phyloP scores from a whole-genome alignment of 768 basidiomycete genomes.

The Russula brevipes region DNA sequence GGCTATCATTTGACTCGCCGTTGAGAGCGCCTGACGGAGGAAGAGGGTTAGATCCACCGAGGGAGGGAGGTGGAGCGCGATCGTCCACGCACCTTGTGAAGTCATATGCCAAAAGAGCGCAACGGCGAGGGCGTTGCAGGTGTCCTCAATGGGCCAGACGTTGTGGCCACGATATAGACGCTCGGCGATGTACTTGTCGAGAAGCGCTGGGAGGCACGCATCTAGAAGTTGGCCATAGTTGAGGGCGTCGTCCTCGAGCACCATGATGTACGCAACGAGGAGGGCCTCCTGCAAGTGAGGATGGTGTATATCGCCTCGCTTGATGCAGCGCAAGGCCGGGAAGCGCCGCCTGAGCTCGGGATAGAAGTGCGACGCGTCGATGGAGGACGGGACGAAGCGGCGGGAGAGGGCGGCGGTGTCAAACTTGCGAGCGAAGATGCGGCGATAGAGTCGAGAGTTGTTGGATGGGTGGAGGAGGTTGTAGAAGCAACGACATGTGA shows the following conservation, averaged over 20 bases:
- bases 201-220: conserved; percentile 12
- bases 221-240: conserved; percentile 13
- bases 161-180: conserved; percentile 11
- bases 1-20: conserved; percentile 19
- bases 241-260: conserved; percentile 22
- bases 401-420: conserved; percentile 48
- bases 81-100: conserved; percentile 21
- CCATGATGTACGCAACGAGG: conserved; percentile 21
- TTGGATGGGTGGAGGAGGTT: conserved; percentile 43
- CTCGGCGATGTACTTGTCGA: conserved; percentile 11
- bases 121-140: conserved; percentile 20
- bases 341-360: conserved; percentile 27
- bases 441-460: conserved; percentile 66
- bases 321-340: conserved; percentile 15
- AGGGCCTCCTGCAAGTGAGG: conserved; percentile 11
- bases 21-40: conserved; percentile 14
- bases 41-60: neutral
- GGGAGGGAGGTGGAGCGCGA: conserved; percentile 12
- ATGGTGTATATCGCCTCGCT: conserved; percentile 3
- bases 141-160: conserved; percentile 20
- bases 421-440: conserved; percentile 63
- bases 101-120: conserved; percentile 26
- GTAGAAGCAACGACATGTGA: conserved; percentile 45
- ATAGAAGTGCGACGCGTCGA: conserved; percentile 43
- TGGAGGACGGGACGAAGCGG: conserved; percentile 42